Evolutionary conservation across 2,329 filamentous ascomycete species (phyloP).

Genomic region (Arthroderma sp.): DNA sequence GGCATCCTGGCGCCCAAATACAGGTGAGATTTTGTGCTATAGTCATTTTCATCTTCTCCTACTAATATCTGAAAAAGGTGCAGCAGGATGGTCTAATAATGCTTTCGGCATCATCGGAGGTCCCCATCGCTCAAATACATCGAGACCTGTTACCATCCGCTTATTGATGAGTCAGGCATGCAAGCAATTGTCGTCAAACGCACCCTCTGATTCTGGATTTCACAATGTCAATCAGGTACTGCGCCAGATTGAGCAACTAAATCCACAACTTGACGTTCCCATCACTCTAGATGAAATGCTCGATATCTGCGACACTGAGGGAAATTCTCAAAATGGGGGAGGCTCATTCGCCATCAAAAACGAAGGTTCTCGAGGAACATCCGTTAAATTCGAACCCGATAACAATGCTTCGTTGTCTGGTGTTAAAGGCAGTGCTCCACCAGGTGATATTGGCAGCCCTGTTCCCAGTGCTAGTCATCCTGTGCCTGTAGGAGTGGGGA

Average conservation of each 20-base stretch:
- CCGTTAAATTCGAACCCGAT: conserved; percentile 41
- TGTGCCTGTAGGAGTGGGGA: conserved; percentile 20
- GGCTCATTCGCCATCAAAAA: conserved; percentile 65
- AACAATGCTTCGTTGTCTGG: conserved; percentile 31
- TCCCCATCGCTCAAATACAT: conserved; percentile 40
- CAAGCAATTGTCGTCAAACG: conserved; percentile 42
- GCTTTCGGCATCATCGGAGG: conserved; percentile 38
- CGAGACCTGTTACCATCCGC: conserved; percentile 56
- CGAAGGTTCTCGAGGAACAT: conserved; percentile 29
- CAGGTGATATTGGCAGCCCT: conserved; percentile 59
- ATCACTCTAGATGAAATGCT: conserved; percentile 57
- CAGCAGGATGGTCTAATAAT: conserved; percentile 33
- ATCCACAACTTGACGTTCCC: conserved; percentile 42
- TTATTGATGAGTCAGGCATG: conserved; percentile 67
- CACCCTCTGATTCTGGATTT: conserved; percentile 44
- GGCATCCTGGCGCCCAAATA: conserved; percentile 25
- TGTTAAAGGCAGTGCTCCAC: conserved; percentile 32
- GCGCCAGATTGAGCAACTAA: conserved; percentile 48
- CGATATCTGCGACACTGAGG: conserved; percentile 81
- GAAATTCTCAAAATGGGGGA: conserved; percentile 72
- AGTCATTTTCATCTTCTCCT: conserved; percentile 3
- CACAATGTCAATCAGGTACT: conserved; percentile 53
- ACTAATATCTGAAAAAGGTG: conserved; percentile 20
- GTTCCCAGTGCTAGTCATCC: conserved; percentile 34
- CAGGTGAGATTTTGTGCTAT: conserved; percentile 19